Evolutionary conservation across 2,329 filamentous ascomycete genomes (phyloP), one percentile per base, ranked within the genome.

Genomic region (Aspergillus spinulosporus): DNA sequence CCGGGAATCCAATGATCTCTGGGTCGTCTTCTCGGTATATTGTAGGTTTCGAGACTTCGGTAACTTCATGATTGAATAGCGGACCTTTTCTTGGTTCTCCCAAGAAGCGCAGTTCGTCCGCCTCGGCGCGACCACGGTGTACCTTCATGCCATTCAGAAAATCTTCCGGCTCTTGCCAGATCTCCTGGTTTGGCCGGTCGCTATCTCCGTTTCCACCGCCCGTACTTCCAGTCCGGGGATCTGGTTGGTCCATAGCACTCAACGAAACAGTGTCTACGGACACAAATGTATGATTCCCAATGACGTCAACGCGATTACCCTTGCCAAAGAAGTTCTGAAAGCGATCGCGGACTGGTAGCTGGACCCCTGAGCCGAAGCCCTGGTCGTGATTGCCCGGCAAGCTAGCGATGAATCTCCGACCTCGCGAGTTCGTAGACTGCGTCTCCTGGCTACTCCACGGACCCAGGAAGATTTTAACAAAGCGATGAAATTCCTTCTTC

Each of bases 271-370:
- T 85, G 70, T 99, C 94, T 5, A 99, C 82, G 0, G 91, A 95
- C 21, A 99, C 90, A 69, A 99, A 92, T 0, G 91, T 95, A 71
- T 99, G 94, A 68, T 99, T 99, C 9, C 90, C 94, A 52, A 97
- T 82, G 4, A 97, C 82, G 71, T 97, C 92, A 15, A 99, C 86
- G 6, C 90, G 82, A 72, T 97, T 97, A n/a, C 87, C 84, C 54
- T 94, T 88, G 3, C 94, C 94, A 74, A 99, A 97, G 69, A 88
- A 96, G 3, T 88, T 85, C 66, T 88, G 84, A 72, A 97, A 99
- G 12, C 94, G 82, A 65, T 94, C 82, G 50, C 92, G 84, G 34
- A 96, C 90, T 0, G 88, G 81, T 6, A 88, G 70, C 69, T 96
- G 90, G 47, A 99, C 87, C 44, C 92, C 89, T 21, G 86, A 86